Base-by-base conservation (phyloP, 768 basidiomycete genomes). In the Boletus tomentosulus region DNA sequence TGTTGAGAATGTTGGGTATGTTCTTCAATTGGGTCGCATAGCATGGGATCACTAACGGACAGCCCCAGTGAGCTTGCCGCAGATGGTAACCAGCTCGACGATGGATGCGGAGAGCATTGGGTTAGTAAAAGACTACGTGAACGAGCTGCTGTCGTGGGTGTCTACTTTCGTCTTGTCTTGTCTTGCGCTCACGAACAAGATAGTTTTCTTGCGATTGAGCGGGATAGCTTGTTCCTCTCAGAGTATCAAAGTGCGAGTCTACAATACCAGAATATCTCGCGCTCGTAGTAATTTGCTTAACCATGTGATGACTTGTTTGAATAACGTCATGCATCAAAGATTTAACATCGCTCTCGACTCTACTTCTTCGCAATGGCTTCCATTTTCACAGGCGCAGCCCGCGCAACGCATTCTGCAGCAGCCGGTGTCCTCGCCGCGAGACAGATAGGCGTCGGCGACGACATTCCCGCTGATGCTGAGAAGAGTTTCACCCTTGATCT, bases 1-100 rank as follows among this genome's bases (percentile, higher is more conserved):
- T 99, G 4, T 67, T 98, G 56, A 76, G 96, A 48, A 87, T 98
- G 83, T 75, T 98, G 50, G 96, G 96, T 96, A 57, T 53, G 83
- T 77, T 46, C 31, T n/a, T 34, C 35, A 15, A 24, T 25, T 31
- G 13, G 43, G n/a, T 46, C 34, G 28, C 13, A 33, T 19, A 5
- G 19, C 25, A 24, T 48, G 8, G 57, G 25, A 35, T 61, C 19
- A 11, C 41, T 64, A 49, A 65, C 33, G 24, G n/a, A 27, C 39
- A 48, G 27, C 16, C n/a, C 37, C 57, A 97, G 96, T 98, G 70
- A 92, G 87, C 59, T 77, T 98, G 37, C 97, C 96, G 1, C 82
- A 84, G 60, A 94, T 97, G 83, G 86, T 98, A 31, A 84, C 87
- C 1, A 85, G 81, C 57, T 93, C 95, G 13, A 84, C 82, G n/a